Base-by-base conservation (phyloP, 306 rosid species). In the Castanospermum australe region DNA sequence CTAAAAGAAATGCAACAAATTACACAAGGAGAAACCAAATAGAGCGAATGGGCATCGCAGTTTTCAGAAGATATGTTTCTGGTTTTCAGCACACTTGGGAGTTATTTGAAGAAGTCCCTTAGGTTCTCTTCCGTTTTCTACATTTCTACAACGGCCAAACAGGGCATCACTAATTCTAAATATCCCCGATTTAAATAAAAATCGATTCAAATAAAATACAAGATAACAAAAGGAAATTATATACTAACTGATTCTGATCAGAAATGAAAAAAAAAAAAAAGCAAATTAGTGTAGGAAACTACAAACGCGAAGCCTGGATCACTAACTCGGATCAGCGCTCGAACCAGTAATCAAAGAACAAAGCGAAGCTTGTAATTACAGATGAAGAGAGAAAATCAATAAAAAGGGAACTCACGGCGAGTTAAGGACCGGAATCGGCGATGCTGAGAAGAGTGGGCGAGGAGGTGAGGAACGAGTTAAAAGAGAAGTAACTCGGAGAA, bases 361-460 rank as follows among this genome's bases (percentile, higher is more conserved):
- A 57, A 57, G 10, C 24, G 15, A 35, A 75, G 24, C 5, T 0
- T 51, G 12, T 5, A 57, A 12, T n/a, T 15, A 42, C 4, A 14
- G 44, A 45, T 28, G 20, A 25, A 32, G 11, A 57, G 14, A 33
- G 54, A 0, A 30, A 80, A 73, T 14, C 17, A 51, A 72, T 18
- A 25, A 38, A 33, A 5, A 0, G 22, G 70, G 21, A 70, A 77
- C 85, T 78, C 32, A 83, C 92, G 5, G 74, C 52, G 54, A 87
- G 90, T 67, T 51, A 67, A 36, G 15, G 77, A 69, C 74, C 77
- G 24, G 86, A 87, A 73, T 79, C 83, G 83, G 80, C 21, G 45
- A 55, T 36, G 36, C 69, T 13, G 54, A 38, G 44, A 50, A 2
- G 56, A 76, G 57, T 39, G 81, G 68, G 45, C 17, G 41, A 52